Conservation (phyloP, 805 yeast species). For the Lipomyces kockii region DNA sequence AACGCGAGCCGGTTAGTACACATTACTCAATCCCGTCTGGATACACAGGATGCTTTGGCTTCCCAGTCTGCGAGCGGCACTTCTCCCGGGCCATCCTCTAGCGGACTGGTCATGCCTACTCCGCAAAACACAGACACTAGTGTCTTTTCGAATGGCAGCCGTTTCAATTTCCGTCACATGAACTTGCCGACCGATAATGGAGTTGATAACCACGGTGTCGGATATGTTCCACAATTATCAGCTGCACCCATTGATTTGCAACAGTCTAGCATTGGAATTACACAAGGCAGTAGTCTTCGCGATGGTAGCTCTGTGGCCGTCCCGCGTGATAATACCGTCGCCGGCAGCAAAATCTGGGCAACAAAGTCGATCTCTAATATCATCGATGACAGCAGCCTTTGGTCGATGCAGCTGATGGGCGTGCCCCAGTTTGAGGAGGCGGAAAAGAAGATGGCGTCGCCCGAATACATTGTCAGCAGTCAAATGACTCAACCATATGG, state of each 20-base stretch:
- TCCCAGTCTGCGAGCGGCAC: background rate
- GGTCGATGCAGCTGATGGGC: background rate
- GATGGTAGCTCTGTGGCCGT: background rate
- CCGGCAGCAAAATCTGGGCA: background rate
- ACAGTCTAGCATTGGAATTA: background rate
- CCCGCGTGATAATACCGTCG: background rate
- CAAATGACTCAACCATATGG: background rate
- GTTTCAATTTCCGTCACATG: background rate
- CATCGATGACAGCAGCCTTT: background rate
- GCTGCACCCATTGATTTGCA: background rate
- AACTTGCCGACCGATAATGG: background rate
- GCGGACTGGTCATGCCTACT: background rate
- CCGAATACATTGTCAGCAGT: background rate
- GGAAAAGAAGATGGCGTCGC: background rate
- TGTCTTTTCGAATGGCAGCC: background rate
- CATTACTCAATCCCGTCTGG: background rate
- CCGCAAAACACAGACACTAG: background rate
- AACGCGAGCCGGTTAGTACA: background rate
- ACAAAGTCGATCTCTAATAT: background rate
- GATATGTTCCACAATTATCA: background rate
- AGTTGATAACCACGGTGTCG: background rate
- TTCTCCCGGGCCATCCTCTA: background rate
- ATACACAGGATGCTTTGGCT: background rate
- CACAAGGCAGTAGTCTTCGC: background rate
- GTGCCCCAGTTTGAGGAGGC: background rate